Evolutionary conservation across 2,329 filamentous ascomycete species (phyloP).

Genomic region (Macrophomina tecta): DNA sequence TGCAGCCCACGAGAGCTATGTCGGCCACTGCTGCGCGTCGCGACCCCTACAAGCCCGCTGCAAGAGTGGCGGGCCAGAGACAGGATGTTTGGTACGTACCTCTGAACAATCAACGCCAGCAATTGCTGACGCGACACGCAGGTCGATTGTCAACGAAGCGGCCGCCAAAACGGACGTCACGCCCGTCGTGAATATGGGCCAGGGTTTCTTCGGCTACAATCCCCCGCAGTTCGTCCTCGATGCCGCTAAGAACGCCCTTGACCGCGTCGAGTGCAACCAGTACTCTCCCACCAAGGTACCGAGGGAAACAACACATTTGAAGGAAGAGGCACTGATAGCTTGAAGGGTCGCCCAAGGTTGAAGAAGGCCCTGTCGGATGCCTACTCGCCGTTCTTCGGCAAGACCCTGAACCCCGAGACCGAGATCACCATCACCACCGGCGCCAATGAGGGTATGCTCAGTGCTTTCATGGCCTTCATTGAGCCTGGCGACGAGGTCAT

Average conservation of each 20-base stretch:
- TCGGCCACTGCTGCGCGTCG: constrained; percentile 41
- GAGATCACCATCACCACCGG: constrained; percentile 95
- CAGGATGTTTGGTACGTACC: constrained; percentile 63
- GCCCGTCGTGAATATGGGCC: constrained; percentile 73
- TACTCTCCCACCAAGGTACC: constrained; percentile 87
- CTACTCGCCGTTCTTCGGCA: constrained; percentile 88
- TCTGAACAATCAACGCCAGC: neutral
- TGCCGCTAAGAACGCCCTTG: constrained; percentile 87
- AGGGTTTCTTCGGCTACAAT: constrained; percentile 90
- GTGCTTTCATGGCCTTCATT: constrained; percentile 97
- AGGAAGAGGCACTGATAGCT: neutral
- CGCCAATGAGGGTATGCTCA: constrained; percentile 86
- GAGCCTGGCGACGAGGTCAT: constrained; percentile 96
- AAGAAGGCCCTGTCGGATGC: constrained; percentile 92
- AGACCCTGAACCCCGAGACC: constrained; percentile 81
- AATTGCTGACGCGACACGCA: constrained; percentile 35
- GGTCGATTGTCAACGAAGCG: constrained; percentile 72
- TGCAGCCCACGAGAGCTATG: constrained; percentile 40
- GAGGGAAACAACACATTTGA: neutral
- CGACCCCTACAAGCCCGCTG: constrained; percentile 60
- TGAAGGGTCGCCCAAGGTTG: constrained; percentile 78
- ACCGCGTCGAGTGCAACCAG: constrained; percentile 96
- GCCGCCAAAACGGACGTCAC: constrained; percentile 67
- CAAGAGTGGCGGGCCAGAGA: constrained; percentile 59
- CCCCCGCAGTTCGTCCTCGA: constrained; percentile 89